A percentile compares a stretch with the other conserved stretches of the same genome.
phyloP scores from a whole-genome alignment of 805 yeast genomes.

The Metschnikowia noctiluminum region DNA sequence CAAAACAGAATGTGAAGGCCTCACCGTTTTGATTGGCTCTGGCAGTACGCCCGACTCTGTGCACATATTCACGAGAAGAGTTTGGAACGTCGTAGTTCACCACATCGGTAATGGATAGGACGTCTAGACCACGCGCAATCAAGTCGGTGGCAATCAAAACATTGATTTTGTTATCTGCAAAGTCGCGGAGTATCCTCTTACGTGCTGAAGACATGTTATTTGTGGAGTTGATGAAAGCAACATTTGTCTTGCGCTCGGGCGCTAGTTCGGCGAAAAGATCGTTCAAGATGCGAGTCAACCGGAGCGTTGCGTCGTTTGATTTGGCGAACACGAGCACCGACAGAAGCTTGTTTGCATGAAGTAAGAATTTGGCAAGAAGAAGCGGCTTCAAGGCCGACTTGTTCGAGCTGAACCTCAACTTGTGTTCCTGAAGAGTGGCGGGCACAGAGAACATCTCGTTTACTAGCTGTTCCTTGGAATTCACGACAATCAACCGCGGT shows the following conservation, averaged over 20 bases:
- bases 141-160: slow-evolving; percentile 80
- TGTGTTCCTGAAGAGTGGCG: slow-evolving; percentile 44
- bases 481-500: slow-evolving; percentile 76
- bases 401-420: slow-evolving; percentile 37
- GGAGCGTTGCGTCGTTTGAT: slow-evolving; percentile 83
- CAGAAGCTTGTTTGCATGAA: slow-evolving; percentile 24
- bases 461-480: slow-evolving; percentile 46
- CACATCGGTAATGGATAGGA: slow-evolving; percentile 65
- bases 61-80: slow-evolving; percentile 88
- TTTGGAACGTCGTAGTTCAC: slow-evolving; percentile 89
- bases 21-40: slow-evolving; percentile 80
- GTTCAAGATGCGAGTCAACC: slow-evolving; percentile 61
- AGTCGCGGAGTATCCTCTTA: slow-evolving; percentile 54
- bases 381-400: slow-evolving; percentile 66
- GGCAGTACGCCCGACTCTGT: slow-evolving; percentile 96
- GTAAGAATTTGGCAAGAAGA: slow-evolving; percentile 55
- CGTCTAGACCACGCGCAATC: slow-evolving; percentile 93
- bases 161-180: slow-evolving; percentile 50
- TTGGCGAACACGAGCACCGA: slow-evolving; percentile 63
- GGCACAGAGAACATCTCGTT: slow-evolving; percentile 65
- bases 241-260: slow-evolving; percentile 9
- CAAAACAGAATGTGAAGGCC: slow-evolving; percentile 71
- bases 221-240: slow-evolving; percentile 56
- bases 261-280: slow-evolving; percentile 33
- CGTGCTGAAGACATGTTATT: slow-evolving; percentile 49